Percentiles rank a stretch among this genome's conserved stretches.
phyloP scores from a whole-genome alignment of 192 early-diverging fungal species.

The Chytriomyces confervae region DNA sequence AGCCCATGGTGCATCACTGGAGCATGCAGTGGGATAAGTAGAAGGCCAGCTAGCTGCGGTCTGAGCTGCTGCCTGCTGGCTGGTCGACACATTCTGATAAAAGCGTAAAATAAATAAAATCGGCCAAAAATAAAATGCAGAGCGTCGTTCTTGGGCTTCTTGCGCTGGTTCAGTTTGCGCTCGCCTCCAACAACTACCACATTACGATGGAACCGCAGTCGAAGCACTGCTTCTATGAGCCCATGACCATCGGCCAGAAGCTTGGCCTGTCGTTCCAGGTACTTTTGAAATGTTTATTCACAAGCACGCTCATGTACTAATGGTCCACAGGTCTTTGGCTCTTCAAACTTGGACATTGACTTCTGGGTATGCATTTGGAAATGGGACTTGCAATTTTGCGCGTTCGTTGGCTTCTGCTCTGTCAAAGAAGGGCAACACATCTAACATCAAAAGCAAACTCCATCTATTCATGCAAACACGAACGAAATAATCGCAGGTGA shows the following conservation, averaged over 20 bases:
- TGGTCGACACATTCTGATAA: too few species aligned
- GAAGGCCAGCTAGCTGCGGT: too few species aligned
- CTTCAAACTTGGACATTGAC: constrained; percentile 16
- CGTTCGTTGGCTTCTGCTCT: neutral
- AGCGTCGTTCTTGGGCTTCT: neutral
- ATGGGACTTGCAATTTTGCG: neutral
- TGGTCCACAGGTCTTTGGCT: constrained; percentile 10
- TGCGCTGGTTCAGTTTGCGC: neutral
- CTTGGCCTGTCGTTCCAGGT: constrained; percentile 30
- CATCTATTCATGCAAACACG: neutral
- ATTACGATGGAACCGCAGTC: constrained; percentile 17
- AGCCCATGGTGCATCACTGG: too few species aligned
- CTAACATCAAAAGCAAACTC: too few species aligned
- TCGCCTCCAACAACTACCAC: constrained; percentile 28
- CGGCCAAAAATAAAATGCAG: too few species aligned
- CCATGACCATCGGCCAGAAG: constrained; percentile 1
- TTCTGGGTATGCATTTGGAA: neutral
- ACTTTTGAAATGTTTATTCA: neutral
- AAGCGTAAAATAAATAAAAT: too few species aligned
- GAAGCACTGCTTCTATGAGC: constrained; percentile 27
- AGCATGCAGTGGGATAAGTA: too few species aligned
- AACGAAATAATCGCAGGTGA: neutral
- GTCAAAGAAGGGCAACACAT: neutral
- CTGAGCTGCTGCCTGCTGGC: too few species aligned
- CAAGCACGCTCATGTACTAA: neutral